phyloP scores from a whole-genome alignment of 345 rosid species.

The Sonneratia alba region DNA sequence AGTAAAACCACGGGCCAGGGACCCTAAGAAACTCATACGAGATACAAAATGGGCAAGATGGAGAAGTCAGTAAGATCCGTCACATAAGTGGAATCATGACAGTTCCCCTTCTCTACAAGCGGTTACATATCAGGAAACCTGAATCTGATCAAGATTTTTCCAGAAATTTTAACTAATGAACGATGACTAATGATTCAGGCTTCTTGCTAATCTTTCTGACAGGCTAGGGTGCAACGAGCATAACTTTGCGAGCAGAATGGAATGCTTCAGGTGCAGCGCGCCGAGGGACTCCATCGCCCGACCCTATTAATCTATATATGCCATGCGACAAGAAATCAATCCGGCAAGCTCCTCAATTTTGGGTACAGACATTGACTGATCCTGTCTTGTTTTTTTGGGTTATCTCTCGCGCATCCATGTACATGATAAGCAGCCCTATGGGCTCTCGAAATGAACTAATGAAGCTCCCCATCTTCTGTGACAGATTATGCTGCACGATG shows the following conservation, averaged over 20 bases:
- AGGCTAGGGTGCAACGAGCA: constrained; percentile 84
- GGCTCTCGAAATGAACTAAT: no score
- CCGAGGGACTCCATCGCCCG: constrained; percentile 48
- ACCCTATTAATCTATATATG: constrained; percentile 14
- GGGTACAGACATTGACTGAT: not conserved
- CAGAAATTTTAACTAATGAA: no score
- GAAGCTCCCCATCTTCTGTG: not conserved
- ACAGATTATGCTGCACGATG: not conserved
- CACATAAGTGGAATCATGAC: no score
- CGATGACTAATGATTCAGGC: no score
- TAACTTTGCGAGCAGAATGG: constrained; percentile 82
- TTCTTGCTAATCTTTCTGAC: not conserved
- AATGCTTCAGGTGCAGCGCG: constrained; percentile 86
- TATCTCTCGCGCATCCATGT: not conserved
- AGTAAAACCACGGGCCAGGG: no score
- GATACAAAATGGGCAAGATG: no score
- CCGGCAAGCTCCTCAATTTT: not conserved
- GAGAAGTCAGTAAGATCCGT: no score
- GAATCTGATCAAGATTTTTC: no score
- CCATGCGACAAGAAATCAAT: not conserved
- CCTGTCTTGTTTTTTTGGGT: not conserved
- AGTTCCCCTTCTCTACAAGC: no score
- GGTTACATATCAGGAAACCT: no score
- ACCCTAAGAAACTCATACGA: no score
- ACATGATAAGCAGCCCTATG: no score